Conservation (phyloP, 805 yeast genomes). For the Ascoidea asiatica region DNA sequence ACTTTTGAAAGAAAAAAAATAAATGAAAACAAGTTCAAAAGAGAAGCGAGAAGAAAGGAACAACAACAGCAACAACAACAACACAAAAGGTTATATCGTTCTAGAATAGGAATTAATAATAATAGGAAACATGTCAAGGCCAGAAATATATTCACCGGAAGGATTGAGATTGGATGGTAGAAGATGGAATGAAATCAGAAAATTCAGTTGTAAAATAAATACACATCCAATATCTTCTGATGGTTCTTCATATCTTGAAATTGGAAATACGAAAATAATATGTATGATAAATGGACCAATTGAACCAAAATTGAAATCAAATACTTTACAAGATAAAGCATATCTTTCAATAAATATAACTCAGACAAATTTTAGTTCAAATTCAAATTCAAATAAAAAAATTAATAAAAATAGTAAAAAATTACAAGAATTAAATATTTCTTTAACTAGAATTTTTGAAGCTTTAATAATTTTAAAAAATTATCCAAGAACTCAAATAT, state of each 20-base stretch:
- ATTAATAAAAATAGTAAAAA: constrained; percentile 57
- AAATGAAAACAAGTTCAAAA: too few relatives aligned
- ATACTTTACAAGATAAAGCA: constrained; percentile 29
- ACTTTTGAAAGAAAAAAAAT: too few relatives aligned
- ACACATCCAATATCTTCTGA: constrained; percentile 84
- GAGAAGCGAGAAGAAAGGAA: too few relatives aligned
- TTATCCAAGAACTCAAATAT: constrained; percentile 77
- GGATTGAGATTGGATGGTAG: constrained; percentile 91
- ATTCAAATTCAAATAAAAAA: constrained; percentile 63
- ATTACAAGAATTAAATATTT: constrained; percentile 50
- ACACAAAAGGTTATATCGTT: too few relatives aligned
- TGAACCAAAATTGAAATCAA: constrained; percentile 53
- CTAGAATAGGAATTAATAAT: too few relatives aligned
- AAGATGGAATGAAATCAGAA: constrained; percentile 85
- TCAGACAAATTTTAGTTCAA: constrained; percentile 55
- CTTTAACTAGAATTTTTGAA: constrained; percentile 55
- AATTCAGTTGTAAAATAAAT: constrained; percentile 66
- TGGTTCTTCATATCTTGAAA: constrained; percentile 86
- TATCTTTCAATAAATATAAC: constrained; percentile 49
- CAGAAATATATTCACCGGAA: constrained; percentile 89
- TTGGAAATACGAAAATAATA: constrained; percentile 81
- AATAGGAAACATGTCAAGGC: constrained; percentile 46
- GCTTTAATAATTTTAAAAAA: constrained; percentile 62
- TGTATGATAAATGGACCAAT: constrained; percentile 83
- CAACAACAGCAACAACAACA: too few relatives aligned